phyloP scores from a whole-genome alignment of 2,329 filamentous ascomycete genomes.

The Ustilaginoidea virens region DNA sequence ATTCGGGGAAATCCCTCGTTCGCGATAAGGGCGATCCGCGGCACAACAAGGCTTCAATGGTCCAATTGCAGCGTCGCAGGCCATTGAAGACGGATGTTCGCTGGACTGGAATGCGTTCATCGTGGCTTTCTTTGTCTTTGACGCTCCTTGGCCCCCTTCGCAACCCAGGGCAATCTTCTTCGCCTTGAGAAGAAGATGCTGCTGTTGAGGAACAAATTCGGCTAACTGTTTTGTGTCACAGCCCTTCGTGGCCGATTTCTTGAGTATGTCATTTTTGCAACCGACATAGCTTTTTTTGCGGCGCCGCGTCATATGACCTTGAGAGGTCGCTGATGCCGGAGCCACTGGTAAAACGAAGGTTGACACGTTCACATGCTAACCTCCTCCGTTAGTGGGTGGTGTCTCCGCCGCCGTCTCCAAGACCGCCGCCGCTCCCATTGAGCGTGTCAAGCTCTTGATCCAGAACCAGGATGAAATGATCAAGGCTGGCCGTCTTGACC shows the following conservation, averaged over 20 bases:
- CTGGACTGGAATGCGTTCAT: too few species aligned
- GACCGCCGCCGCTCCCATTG: conserved; percentile 98
- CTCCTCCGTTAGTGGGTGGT: conserved; percentile 78
- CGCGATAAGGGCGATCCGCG: conserved; percentile 8
- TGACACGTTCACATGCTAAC: too few species aligned
- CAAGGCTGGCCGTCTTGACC: conserved; percentile 94
- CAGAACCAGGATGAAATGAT: conserved; percentile 99
- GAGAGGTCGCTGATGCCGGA: conserved; percentile 8
- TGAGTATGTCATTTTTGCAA: conserved; percentile 69
- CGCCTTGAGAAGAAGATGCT: conserved; percentile 7
- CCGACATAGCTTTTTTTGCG: not conserved
- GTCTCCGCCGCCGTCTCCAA: conserved; percentile 99
- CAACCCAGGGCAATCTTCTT: conserved; percentile 1
- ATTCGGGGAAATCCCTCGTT: conserved; percentile 14
- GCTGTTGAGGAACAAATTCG: conserved; percentile 1
- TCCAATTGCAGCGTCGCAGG: conserved; percentile 9
- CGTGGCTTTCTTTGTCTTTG: too few species aligned
- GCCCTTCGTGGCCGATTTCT: conserved; percentile 95
- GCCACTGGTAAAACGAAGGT: too few species aligned
- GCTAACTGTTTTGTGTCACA: conserved; percentile 28
- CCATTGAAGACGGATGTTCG: not conserved
- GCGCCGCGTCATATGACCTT: not conserved
- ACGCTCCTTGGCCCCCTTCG: not conserved
- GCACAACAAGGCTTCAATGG: conserved; percentile 3
- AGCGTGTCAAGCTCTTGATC: conserved; percentile 99